Evolutionary conservation across 1,139 yeast genomes (phyloP), one percentile per base, ranked within the genome.

Genomic region (Chernovozyma aurita): DNA sequence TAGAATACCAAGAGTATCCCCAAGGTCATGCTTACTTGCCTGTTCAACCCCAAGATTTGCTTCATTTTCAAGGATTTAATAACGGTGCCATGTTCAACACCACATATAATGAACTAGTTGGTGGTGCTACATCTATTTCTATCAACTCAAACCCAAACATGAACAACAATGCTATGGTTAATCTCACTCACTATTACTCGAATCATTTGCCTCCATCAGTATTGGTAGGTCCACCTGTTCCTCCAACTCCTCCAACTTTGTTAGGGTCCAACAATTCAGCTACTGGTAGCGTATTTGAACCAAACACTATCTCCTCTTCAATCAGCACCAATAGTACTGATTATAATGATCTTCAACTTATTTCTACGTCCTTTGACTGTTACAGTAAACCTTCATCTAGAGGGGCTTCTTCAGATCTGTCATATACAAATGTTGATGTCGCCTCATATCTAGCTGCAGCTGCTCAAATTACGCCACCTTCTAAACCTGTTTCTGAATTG

Each of bases 51-150:
- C 34, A 28, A 18, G 35, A 33, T 14, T 12, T 16, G 4, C 28
- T 27, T n/a, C 12, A 21, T 16, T n/a, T 28, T 3, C 35, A 28
- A 18, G 31, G 35, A 18, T 32, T 35, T 30, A 35, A 35, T 25
- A 35, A 35, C 18, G 30, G 31, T 20, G 26, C 35, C 20, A 32
- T 32, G 35, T 35, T 32, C 30, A 28, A 24, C 21, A 35, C 32
- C 13, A 18, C 29, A 2, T 30, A 26, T 16, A 26, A 26, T 12
- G 28, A 26, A 26, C 22, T 7, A 20, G 22, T 20, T n/a, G n/a
- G n/a, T n/a, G n/a, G n/a, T n/a, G n/a, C n/a, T n/a, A n/a, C n/a
- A n/a, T n/a, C n/a, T n/a, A n/a, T n/a, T n/a, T n/a, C n/a, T n/a
- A n/a, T n/a, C n/a, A n/a, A n/a, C n/a, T n/a, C n/a, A n/a, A n/a